These are phyloP conservation scores for Conidiobolus incongruus DNA, from an alignment of 371 early-diverging fungal genomes.

Conservation along the genomic window DNA sequence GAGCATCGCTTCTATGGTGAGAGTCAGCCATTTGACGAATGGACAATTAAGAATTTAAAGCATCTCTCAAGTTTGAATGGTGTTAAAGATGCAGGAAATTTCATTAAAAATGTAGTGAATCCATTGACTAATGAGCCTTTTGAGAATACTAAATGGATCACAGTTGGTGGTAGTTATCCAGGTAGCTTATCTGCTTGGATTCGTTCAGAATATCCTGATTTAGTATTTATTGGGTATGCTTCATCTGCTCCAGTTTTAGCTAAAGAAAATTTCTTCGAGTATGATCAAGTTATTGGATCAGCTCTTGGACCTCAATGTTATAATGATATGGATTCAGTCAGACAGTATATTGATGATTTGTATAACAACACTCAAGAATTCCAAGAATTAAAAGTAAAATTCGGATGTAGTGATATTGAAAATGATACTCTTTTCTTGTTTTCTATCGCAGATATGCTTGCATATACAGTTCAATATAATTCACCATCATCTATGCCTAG, in stretches of 20 bases:
- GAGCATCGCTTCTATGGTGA: conserved; percentile 58
- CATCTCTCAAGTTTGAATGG: conserved; percentile 29
- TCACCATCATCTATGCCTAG: neutral
- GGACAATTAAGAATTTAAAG: conserved; percentile 10
- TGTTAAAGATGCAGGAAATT: conserved; percentile 32
- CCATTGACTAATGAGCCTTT: neutral
- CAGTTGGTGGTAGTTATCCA: conserved; percentile 43
- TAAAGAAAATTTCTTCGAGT: conserved; percentile 29
- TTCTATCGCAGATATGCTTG: neutral
- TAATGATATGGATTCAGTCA: neutral
- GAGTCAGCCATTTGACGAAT: conserved; percentile 19
- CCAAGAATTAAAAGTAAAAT: neutral
- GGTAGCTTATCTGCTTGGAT: conserved; percentile 52
- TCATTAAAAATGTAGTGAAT: conserved; percentile 14
- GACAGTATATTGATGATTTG: neutral
- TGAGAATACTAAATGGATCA: conserved; percentile 28
- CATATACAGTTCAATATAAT: conserved; percentile 1
- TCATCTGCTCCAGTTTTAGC: conserved; percentile 42
- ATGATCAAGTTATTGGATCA: conserved; percentile 9
- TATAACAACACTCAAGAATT: neutral
- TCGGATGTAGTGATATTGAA: neutral
- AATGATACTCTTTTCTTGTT: conserved; percentile 1
- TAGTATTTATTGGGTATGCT: conserved; percentile 38
- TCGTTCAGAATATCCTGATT: conserved; percentile 29
- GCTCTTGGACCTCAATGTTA: neutral